Evolutionary conservation across 2,329 filamentous ascomycete species (phyloP), one percentile per base, ranked within the genome.

Genomic region (Pseudogymnoascus pannorum): DNA sequence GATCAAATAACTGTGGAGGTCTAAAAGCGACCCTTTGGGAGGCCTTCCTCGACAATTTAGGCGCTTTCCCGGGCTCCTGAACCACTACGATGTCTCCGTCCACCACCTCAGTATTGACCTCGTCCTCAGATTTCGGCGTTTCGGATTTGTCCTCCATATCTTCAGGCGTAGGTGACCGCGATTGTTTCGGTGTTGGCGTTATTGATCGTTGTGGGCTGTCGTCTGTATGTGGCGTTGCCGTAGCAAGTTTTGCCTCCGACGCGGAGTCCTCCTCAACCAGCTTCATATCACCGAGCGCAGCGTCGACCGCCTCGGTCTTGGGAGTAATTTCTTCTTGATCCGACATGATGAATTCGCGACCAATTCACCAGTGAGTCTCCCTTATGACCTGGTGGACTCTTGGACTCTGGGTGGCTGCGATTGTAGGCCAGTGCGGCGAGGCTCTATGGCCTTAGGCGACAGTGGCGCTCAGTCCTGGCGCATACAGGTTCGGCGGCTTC

Each of bases 11-110:
- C 60, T 79, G 79, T 59, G 86, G 81, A 62, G 86, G 80, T 61
- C 85, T 83, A 64, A 81, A 75, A 62, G 83, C 75, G 58, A 86
- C 74, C 73, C 90, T 96, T 67, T 89, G 85, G 18, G 89, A 88
- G 36, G 84, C 77, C 71, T 88, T 91, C 68, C 91, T 87, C 66
- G 87, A 81, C 62, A 89, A 77, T 75, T 90, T 94, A 51, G 87
- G 83, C 40, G 84, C 81, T 69, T 88, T 72, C n/a, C 83, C 83
- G 24, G 83, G 81, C 73, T 87, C 84, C 70, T 83, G 76, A 72
- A 86, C 87, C 69, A 87, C 72, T 58, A 79, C 81, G 62, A 87
- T 83, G 64, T 84, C 83, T 65, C 82, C 84, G 62, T 81, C 81
- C 59, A 87, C 74, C 40, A 77, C 77, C 67, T 84, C 81, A 70